These are phyloP conservation scores for Asterophora parasitica DNA, from an alignment of 768 basidiomycete species.

Conservation along the genomic window DNA sequence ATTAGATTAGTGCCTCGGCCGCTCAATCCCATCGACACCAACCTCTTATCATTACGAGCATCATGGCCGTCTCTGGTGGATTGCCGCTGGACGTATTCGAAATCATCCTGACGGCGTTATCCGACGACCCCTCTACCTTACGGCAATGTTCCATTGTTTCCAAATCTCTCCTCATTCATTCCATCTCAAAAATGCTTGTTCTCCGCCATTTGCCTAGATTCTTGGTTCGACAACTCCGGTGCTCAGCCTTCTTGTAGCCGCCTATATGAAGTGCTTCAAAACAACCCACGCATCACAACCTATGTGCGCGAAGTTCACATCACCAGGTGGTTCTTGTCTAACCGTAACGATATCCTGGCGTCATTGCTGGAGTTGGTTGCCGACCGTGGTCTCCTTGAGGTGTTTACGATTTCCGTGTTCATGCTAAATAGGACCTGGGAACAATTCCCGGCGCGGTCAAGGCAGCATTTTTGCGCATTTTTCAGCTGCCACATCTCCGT, in stretches of 20 bases:
- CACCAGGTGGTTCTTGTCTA: not conserved
- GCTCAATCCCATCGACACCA: no score
- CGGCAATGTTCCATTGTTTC: not conserved
- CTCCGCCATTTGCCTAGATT: not conserved
- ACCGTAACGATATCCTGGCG: not conserved
- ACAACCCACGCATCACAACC: not conserved
- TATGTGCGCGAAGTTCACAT: not conserved
- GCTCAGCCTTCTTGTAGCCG: not conserved
- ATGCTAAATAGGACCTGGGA: not conserved
- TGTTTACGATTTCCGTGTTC: not conserved
- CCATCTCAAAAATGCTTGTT: not conserved
- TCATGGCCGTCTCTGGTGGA: no score
- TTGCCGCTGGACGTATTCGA: not conserved
- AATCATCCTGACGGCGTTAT: not conserved
- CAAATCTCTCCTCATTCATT: not conserved
- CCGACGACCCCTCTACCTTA: not conserved
- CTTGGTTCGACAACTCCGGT: not conserved
- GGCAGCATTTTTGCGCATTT: not conserved
- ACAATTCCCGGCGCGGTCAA: not conserved
- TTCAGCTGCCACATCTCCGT: not conserved
- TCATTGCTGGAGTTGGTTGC: not conserved
- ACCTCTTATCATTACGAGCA: no score
- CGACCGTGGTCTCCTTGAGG: not conserved
- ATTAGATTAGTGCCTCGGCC: no score
- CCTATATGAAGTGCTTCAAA: not conserved